Base-by-base conservation (phyloP, 1,139 yeast species). In the Suhomyces wounanorum region DNA sequence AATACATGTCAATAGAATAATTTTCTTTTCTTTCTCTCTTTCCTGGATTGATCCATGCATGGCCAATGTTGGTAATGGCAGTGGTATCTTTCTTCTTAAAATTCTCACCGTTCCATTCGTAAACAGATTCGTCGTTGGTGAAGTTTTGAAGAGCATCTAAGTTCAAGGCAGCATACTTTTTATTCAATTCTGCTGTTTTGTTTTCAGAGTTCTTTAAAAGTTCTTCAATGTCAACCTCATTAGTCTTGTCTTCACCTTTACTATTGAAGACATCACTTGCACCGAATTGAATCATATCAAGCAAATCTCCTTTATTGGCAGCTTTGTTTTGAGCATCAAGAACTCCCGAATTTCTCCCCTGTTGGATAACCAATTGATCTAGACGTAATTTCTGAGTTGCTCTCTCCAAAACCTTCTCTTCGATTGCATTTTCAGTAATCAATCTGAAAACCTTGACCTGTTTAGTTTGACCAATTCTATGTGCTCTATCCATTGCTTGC, bases 401-500 rank as follows among this genome's bases (percentile, higher is more conserved):
- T 61, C 94, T 75, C 65, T 87, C 95, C 53, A 87, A 72, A 36
- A 87, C 88, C 63, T 87, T 87, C 61, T 87, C 94, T 66, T 87
- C 95, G 53, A 87, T 85, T 2, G 94, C 90, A 68, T 86, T 84
- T 59, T 86, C 92, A 9, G 94, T 87, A 47, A 87, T 82, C 61
- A 87, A 83, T 65, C 95, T 73, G 63, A 82, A 87, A 8, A 87
- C 94, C 59, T 82, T 81, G 36, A 87, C 95, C 64, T 87, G 95
- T 57, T 87, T 87, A 28, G 87, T 87, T 66, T 87, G 95, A 7
- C 95, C 95, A 64, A 87, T 87, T 78, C 95, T 81, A 67, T 87
- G 95, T 1, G 95, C 94, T 72, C 95, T 79, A 64, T 87, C 95
- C 95, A 87, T 87, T 0, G 94, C 94, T 67, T 87, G 95, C 56